A percentile compares a stretch with the other conserved stretches of the same genome.
Evolutionary conservation across 352 stramenopile species (phyloP).

Genomic region (Globisporangium canariense): DNA sequence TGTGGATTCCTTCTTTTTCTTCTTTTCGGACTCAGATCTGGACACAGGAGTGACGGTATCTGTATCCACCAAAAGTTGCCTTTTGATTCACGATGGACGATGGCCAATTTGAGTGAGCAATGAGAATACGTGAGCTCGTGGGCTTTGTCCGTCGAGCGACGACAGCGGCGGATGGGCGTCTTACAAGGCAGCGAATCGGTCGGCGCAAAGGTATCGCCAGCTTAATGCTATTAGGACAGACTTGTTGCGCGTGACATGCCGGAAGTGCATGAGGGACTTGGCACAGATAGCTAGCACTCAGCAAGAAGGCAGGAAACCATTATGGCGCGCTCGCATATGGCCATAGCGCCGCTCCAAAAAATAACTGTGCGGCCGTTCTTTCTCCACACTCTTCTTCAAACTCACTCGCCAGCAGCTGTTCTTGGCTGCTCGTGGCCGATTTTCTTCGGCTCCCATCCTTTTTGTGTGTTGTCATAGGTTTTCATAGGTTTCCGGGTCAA

Average conservation of each 20-base stretch:
- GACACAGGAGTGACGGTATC: background rate
- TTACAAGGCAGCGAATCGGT: too few species aligned
- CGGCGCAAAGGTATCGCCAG: background rate
- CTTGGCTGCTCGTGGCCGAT: background rate
- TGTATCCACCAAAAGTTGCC: conserved; percentile 10
- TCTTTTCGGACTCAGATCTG: conserved; percentile 5
- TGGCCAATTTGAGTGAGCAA: background rate
- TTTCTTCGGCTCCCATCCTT: conserved; percentile 5
- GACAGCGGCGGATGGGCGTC: background rate
- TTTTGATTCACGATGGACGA: background rate
- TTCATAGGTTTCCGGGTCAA: background rate
- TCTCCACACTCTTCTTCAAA: conserved; percentile 6
- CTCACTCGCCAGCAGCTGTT: background rate
- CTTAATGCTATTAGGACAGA: background rate
- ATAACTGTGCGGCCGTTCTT: background rate
- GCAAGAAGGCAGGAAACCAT: background rate
- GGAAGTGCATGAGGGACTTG: background rate
- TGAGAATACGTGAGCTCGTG: background rate
- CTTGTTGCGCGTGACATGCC: background rate
- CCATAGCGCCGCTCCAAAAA: background rate
- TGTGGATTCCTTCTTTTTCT: background rate
- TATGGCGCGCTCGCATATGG: background rate
- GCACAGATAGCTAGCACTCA: background rate
- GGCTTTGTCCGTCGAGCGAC: background rate
- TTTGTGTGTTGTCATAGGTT: background rate